Evolutionary conservation across 805 yeast species (phyloP), one percentile per base, ranked within the genome.

Genomic region (Debaryomyces castellii): DNA sequence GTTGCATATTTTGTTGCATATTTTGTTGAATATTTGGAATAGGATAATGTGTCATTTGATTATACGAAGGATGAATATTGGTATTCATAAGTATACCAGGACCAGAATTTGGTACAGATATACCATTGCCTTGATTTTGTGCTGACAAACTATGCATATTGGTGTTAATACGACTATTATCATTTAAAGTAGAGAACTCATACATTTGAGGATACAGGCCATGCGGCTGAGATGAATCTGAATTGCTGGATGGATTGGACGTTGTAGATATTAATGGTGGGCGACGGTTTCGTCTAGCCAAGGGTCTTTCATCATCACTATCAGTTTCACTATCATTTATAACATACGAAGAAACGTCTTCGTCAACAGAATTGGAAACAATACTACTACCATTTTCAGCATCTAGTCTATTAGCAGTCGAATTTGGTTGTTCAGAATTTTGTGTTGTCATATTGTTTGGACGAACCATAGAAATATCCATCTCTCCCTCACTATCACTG

Each of bases 401-500:
- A 30, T 11, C 20, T 2, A 14, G n/a, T n/a, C n/a, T n/a, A n/a
- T n/a, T n/a, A n/a, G n/a, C n/a, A n/a, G 38, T 2, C 24, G 6
- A n/a, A 12, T 32, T 21, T 5, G 38, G n/a, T 7, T 8, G 18
- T 11, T 17, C 24, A 18, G 22, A 4, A 14, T 16, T 11, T 32
- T 32, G 37, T 7, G 17, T 24, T 5, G n/a, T 14, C 6, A 32
- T 21, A 32, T 35, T n/a, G n/a, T n/a, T 40, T 10, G 38, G 22
- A 8, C 38, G 24, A 21, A 3, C 33, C 20, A 21, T 18, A 4
- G 32, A 21, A 2, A 21, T 20, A 7, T 41, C 48, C 2, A 16
- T 63, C 4, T 68, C 76, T 9, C 69, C 77, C 35, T 74, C 80
- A 37, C 67, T 68, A 30, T 74, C 81, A 48, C 81, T 77, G 49